Conservation (phyloP, 2,329 filamentous ascomycete genomes). For the Exophiala xenobiotica region DNA sequence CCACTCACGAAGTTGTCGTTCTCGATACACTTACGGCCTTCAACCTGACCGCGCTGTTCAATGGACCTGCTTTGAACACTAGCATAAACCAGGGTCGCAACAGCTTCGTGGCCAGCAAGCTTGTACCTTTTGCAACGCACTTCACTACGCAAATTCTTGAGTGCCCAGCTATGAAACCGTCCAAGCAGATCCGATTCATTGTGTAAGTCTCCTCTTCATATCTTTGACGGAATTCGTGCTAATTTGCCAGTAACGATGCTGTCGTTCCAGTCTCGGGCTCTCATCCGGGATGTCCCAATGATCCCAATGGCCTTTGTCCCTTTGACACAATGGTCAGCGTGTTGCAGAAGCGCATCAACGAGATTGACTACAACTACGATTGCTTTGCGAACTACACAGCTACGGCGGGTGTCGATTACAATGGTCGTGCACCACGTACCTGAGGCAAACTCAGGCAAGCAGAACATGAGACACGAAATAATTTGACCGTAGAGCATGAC, state of each 20-base stretch:
- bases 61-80: neutral
- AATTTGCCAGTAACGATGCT: conserved; percentile 7
- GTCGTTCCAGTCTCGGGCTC: conserved; percentile 10
- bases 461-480: no score
- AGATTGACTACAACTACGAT: conserved; percentile 14
- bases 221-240: no score
- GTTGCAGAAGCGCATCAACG: conserved; percentile 7
- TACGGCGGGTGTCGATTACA: conserved; percentile 7
- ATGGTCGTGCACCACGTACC: conserved; percentile 8
- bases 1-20: neutral
- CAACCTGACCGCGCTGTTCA: conserved; percentile 7
- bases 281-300: conserved; percentile 6
- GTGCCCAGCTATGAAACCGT: neutral
- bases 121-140: conserved; percentile 8
- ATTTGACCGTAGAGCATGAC: no score
- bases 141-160: conserved; percentile 8
- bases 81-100: neutral
- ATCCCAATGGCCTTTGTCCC: conserved; percentile 10
- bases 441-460: no score
- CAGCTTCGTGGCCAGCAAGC: conserved; percentile 10
- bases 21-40: neutral
- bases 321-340: conserved; percentile 7
- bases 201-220: neutral
- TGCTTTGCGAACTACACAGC: conserved; percentile 11
- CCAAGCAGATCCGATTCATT: conserved; percentile 9